Conservation (phyloP, 2,329 filamentous ascomycete genomes). For the Ramularia collo-cygni region DNA sequence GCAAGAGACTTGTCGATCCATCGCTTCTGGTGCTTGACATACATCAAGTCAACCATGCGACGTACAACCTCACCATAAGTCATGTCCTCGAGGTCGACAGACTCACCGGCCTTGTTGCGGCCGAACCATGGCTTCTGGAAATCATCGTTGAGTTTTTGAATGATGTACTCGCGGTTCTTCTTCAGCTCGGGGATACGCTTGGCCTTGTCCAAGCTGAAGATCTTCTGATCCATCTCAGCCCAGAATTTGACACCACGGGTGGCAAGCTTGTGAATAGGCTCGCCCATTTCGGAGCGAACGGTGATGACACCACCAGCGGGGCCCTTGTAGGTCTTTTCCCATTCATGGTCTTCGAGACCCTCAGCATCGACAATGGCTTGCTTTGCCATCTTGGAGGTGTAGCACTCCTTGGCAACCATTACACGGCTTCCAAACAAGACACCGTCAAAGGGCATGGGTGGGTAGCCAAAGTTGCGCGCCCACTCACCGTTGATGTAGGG, state of each 20-base stretch:
- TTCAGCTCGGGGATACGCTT: constrained; percentile 83
- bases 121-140: constrained; percentile 98
- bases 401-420: constrained; percentile 90
- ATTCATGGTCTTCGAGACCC: constrained; percentile 73
- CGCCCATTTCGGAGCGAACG: constrained; percentile 96
- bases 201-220: constrained; percentile 92
- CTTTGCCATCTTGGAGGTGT: constrained; percentile 82
- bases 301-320: constrained; percentile 90
- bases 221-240: constrained; percentile 98
- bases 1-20: constrained; percentile 87
- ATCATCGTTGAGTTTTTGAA: constrained; percentile 91
- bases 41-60: constrained; percentile 83
- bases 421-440: constrained; percentile 85
- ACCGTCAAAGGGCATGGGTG: constrained; percentile 90
- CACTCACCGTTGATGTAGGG: constrained; percentile 85
- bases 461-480: constrained; percentile 81
- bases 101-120: constrained; percentile 69
- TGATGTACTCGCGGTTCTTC: constrained; percentile 84
- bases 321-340: constrained; percentile 91
- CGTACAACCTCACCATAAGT: constrained; percentile 83
- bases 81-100: constrained; percentile 90
- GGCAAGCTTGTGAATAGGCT: constrained; percentile 97
- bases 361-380: constrained; percentile 81
- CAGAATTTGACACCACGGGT: constrained; percentile 94
- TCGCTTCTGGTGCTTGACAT: constrained; percentile 79